These are phyloP conservation scores for Apiospora koreana DNA, from an alignment of 2,329 filamentous ascomycete species.

Conservation along the genomic window DNA sequence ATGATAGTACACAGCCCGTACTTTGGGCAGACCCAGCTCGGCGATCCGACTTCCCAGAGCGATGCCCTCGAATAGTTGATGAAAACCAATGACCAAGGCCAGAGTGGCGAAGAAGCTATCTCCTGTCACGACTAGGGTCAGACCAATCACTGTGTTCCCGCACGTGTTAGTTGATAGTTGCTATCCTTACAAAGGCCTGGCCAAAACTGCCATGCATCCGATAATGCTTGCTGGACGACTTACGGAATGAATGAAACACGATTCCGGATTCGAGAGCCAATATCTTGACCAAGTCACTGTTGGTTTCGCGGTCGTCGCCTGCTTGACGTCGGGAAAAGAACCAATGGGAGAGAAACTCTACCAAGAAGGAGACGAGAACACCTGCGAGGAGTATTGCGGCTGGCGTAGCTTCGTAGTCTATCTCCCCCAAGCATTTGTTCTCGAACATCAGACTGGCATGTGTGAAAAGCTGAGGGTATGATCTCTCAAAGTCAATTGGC, in stretches of 20 bases:
- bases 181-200: neutral
- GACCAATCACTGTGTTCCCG: slow-evolving; percentile 40
- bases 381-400: neutral
- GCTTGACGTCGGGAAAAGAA: neutral
- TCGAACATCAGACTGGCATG: slow-evolving; percentile 7
- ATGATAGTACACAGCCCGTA: neutral
- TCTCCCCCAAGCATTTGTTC: neutral
- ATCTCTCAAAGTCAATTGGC: neutral
- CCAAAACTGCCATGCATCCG: too few relatives aligned
- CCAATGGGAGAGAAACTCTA: neutral
- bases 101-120: slow-evolving; percentile 27
- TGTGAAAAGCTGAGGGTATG: neutral
- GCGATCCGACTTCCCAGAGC: slow-evolving; percentile 56
- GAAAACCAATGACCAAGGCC: slow-evolving; percentile 52
- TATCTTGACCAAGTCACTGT: neutral
- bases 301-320: neutral
- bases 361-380: neutral
- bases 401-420: neutral
- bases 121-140: slow-evolving; percentile 41
- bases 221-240: neutral
- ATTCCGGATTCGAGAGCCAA: neutral
- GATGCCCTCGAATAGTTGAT: slow-evolving; percentile 60
- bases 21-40: slow-evolving; percentile 32
- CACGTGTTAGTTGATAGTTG: neutral
- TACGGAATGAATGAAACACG: neutral